Conservation (phyloP, 2,329 filamentous ascomycete species). For the Curvularia eragrostidis region DNA sequence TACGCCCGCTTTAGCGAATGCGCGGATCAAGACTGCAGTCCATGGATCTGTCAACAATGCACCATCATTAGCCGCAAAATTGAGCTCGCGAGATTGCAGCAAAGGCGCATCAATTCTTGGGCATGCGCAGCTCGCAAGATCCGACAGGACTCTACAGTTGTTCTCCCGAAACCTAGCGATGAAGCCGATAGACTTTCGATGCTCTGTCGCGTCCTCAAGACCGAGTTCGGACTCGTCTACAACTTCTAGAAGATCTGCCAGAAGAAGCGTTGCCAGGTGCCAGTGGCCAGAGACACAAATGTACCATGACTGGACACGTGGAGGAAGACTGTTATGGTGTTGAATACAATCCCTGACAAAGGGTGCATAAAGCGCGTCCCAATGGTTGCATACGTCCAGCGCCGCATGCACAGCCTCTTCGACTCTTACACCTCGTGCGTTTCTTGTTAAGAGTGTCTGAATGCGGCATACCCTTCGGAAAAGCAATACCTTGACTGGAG, state of each 20-base stretch:
- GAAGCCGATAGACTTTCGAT: slow-evolving; percentile 42
- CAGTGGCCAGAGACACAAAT: slow-evolving; percentile 64
- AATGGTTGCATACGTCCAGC: slow-evolving; percentile 61
- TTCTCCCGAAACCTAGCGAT: slow-evolving; percentile 52
- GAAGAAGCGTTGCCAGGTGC: slow-evolving; percentile 62
- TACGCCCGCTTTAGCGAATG: slow-evolving; percentile 58
- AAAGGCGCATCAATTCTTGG: slow-evolving; percentile 38
- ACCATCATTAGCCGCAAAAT: slow-evolving; percentile 62
- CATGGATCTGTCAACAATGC: slow-evolving; percentile 67
- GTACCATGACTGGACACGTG: slow-evolving; percentile 66
- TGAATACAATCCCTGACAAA: slow-evolving; percentile 62
- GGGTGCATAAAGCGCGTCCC: slow-evolving; percentile 60
- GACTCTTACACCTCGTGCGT: slow-evolving; percentile 47
- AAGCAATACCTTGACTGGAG: slow-evolving; percentile 65
- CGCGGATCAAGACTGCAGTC: slow-evolving; percentile 63
- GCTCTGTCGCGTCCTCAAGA: slow-evolving; percentile 28
- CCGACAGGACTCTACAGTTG: slow-evolving; percentile 57
- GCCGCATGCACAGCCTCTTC: slow-evolving; percentile 59
- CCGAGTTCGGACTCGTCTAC: slow-evolving; percentile 54
- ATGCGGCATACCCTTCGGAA: slow-evolving; percentile 64
- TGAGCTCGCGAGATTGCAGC: slow-evolving; percentile 54
- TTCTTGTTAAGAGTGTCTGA: slow-evolving; percentile 59
- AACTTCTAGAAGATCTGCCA: slow-evolving; percentile 61
- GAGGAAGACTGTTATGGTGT: slow-evolving; percentile 58
- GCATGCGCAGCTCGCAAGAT: slow-evolving; percentile 58